Evolutionary conservation across 495 filamentous ascomycete species (phyloP), one percentile per base, ranked within the genome.

Genomic region (Symbiotaphrina buchneri): DNA sequence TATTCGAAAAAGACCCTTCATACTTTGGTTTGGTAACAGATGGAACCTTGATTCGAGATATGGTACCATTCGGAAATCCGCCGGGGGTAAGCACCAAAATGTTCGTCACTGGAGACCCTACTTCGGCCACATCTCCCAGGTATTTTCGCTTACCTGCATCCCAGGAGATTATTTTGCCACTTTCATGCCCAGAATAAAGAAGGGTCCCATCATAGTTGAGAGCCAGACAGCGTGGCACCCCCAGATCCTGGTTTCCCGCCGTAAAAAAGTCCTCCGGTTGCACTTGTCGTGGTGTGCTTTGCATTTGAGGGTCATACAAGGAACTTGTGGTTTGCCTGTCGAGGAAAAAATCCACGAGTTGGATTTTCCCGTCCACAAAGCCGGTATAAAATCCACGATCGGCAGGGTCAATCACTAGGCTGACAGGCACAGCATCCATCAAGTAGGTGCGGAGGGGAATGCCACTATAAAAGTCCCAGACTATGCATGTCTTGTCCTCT

Each of bases 401-500:
- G 27, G 71, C 74, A 1, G 85, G 77, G 46, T 97, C 87, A 3
- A 95, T 51, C 6, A 65, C 58, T 17, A 92, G 42, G 38, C 71
- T 82, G 17, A 69, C 55, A 11, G 84, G 77, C 15, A 61, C 58
- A n/a, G 56, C 59, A 1, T 75, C 63, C 28, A 93, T 63, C 13
- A 95, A 58, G 39, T 78, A 71, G 11, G 81, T 92, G 37, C 82
- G 70, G 34, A 94, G 47, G 15, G 68, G 57, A 18, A 59, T 58
- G 21, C 82, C 82, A 1, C 63, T 77, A 18, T 71, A 65, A 44
- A 84, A 87, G 46, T 93, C 78, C 87, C 87, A 97, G 33, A 79
- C 63, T 38, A 87, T 70, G 37, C 73, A 75, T 1, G 71, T 83
- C 40, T 73, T 74, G 46, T 92, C 83, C 37, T 73, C 65, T 32